Conservation (phyloP, 2,329 filamentous ascomycete genomes). For the Arthroderma sp. region DNA sequence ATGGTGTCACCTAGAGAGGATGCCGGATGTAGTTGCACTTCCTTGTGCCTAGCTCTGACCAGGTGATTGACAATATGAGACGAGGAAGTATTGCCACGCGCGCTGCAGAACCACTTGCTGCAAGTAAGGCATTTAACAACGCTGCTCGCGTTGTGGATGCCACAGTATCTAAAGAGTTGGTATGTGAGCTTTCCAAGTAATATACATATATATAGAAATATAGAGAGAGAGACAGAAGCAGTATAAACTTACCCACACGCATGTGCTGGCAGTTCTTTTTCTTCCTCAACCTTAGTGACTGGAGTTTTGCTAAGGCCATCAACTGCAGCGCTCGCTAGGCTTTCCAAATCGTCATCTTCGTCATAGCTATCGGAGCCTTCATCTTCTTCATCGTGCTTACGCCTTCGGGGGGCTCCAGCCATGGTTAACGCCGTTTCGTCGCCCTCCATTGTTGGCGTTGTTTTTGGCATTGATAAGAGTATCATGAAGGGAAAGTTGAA, state of each 20-base stretch:
- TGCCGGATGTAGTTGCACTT: conserved; percentile 88
- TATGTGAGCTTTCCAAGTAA: neutral
- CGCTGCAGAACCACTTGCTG: conserved; percentile 98
- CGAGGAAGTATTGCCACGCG: conserved; percentile 87
- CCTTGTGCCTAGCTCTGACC: conserved; percentile 93
- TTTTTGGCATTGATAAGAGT: conserved; percentile 57
- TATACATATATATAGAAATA: neutral
- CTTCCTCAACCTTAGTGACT: conserved; percentile 51
- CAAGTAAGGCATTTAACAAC: conserved; percentile 94
- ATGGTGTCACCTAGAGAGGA: conserved; percentile 91
- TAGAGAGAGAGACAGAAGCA: conserved; percentile 1
- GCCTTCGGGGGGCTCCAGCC: conserved; percentile 45
- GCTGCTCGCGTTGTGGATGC: conserved; percentile 87
- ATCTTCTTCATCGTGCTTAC: conserved; percentile 75
- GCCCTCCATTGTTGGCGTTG: conserved; percentile 57
- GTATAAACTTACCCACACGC: conserved; percentile 70
- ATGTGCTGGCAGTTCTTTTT: conserved; percentile 82
- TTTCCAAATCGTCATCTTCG: conserved; percentile 67
- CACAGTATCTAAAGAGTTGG: conserved; percentile 59
- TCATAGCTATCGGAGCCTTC: conserved; percentile 76
- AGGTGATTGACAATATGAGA: conserved; percentile 98
- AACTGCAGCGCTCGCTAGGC: conserved; percentile 66
- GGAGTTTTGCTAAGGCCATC: conserved; percentile 55
- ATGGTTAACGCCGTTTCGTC: conserved; percentile 69
- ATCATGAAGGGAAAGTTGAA: too few relatives aligned